phyloP scores from a whole-genome alignment of 257 asterid species.

The Salvia hispanica region DNA sequence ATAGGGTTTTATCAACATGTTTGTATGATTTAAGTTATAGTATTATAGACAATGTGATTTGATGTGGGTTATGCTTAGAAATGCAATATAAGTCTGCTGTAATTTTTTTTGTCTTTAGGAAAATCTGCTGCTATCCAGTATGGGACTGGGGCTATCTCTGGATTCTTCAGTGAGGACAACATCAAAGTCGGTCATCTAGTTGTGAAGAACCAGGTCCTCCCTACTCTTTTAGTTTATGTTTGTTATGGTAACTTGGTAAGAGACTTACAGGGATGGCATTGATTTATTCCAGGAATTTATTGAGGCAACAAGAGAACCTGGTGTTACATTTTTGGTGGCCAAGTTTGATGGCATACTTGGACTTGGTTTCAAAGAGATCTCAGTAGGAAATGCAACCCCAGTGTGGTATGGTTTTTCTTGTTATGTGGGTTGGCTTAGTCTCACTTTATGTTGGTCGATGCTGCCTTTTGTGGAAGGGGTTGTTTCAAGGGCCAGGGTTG shows the following conservation, averaged over 20 bases:
- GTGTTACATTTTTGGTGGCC: constrained; percentile 88
- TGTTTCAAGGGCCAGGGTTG: not conserved
- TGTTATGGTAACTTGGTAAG: not conserved
- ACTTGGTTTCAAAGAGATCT: constrained; percentile 89
- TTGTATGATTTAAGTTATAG: not conserved
- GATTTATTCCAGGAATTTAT: constrained; percentile 65
- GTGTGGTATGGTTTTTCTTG: constrained; percentile 57
- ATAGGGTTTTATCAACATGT: not conserved
- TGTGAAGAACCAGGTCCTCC: constrained; percentile 67
- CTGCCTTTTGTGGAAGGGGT: not conserved
- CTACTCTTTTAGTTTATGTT: constrained; percentile 1
- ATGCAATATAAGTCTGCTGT: not conserved
- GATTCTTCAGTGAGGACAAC: constrained; percentile 77
- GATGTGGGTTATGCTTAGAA: constrained; percentile 3
- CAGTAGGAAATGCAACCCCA: constrained; percentile 87
- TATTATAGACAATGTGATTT: not conserved
- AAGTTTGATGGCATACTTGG: constrained; percentile 96
- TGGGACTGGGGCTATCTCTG: constrained; percentile 96
- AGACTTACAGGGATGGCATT: constrained; percentile 21
- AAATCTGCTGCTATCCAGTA: constrained; percentile 86
- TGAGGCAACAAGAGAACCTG: constrained; percentile 91
- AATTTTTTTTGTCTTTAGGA: constrained; percentile 43
- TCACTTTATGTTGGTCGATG: not conserved
- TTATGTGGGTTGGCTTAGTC: not conserved
- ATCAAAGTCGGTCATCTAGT: constrained; percentile 83